phyloP scores from a whole-genome alignment of 805 yeast genomes.

The Brettanomyces bruxellensis region DNA sequence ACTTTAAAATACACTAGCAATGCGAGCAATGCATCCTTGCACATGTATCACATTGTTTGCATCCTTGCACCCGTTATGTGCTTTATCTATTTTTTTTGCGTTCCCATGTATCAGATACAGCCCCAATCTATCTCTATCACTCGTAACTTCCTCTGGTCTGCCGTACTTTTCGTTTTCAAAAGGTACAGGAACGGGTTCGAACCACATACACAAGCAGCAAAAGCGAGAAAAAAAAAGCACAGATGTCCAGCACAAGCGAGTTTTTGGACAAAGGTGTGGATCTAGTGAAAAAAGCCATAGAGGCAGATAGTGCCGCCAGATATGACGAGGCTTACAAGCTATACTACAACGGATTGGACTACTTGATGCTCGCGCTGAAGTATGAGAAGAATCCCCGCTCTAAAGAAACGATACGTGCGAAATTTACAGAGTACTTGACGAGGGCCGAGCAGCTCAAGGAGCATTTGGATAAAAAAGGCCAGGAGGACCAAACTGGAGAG shows the following conservation, averaged over 20 bases:
- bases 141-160: too few relatives aligned
- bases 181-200: too few relatives aligned
- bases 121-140: too few relatives aligned
- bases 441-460: slow-evolving; percentile 92
- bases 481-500: slow-evolving; percentile 38
- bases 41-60: too few relatives aligned
- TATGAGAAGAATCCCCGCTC: slow-evolving; percentile 87
- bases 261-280: slow-evolving; percentile 93
- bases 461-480: slow-evolving; percentile 61
- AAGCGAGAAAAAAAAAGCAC: too few relatives aligned
- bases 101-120: too few relatives aligned
- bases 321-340: slow-evolving; percentile 92
- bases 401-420: slow-evolving; percentile 79
- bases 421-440: slow-evolving; percentile 83
- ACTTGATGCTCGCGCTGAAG: slow-evolving; percentile 90
- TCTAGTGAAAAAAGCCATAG: slow-evolving; percentile 88
- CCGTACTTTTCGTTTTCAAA: too few relatives aligned
- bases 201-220: too few relatives aligned
- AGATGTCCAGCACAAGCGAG: slow-evolving; percentile 36
- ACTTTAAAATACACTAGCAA: too few relatives aligned
- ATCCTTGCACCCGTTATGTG: too few relatives aligned
- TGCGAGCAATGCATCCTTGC: too few relatives aligned
- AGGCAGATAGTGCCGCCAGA: slow-evolving; percentile 80
- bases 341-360: slow-evolving; percentile 89
- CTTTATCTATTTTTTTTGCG: too few relatives aligned